phyloP scores from a whole-genome alignment of 1,284 basidiomycete species.

The Cutaneotrichosporon sp. region DNA sequence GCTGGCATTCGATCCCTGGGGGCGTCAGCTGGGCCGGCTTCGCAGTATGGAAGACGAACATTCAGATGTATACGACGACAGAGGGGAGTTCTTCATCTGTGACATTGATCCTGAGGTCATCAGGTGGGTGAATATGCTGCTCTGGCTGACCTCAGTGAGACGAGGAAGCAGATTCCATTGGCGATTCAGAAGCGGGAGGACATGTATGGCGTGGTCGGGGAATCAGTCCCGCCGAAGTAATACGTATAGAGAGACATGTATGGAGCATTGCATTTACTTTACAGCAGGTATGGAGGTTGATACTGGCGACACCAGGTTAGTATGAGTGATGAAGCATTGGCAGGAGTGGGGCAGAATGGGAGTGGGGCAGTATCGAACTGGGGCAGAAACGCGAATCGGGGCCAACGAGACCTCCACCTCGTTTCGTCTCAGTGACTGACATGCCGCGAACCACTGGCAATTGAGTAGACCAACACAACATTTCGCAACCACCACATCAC shows the following conservation, averaged over 20 bases:
- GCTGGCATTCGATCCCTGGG: constrained; percentile 42
- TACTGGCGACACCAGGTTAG: no score
- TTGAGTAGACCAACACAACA: no score
- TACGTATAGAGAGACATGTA: background rate
- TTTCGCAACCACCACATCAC: background rate
- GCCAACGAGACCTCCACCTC: no score
- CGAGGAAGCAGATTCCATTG: constrained; percentile 39
- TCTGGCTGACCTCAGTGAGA: constrained; percentile 20
- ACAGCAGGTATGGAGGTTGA: no score
- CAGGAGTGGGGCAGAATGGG: no score
- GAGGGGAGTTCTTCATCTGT: constrained; percentile 36
- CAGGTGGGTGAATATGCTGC: constrained; percentile 19
- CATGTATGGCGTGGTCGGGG: constrained; percentile 31
- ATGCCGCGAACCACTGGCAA: no score
- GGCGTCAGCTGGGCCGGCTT: constrained; percentile 31
- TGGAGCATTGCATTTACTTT: no score
- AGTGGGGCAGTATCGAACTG: no score
- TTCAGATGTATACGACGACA: constrained; percentile 19
- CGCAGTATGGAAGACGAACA: constrained; percentile 32
- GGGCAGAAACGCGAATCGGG: no score
- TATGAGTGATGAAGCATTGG: no score
- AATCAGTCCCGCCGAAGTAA: background rate
- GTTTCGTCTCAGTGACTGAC: no score
- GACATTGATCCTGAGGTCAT: constrained; percentile 27
- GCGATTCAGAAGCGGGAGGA: constrained; percentile 39